Conservation (phyloP, 2,329 filamentous ascomycete species). For the Penicillium sp. region DNA sequence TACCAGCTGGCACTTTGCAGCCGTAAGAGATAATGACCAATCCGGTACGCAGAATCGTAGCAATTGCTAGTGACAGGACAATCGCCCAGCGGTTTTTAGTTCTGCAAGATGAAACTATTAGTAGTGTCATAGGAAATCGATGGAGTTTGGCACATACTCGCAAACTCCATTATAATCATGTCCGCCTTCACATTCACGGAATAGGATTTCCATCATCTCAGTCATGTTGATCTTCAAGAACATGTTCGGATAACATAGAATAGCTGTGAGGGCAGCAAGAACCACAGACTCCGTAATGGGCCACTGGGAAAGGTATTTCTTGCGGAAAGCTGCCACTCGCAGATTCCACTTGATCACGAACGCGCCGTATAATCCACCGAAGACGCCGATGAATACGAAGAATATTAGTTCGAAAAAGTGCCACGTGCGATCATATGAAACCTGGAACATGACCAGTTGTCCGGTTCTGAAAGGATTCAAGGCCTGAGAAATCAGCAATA, state of each 20-base stretch:
- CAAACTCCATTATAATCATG: slow-evolving; percentile 91
- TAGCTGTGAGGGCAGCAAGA: slow-evolving; percentile 77
- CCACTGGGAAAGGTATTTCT: slow-evolving; percentile 83
- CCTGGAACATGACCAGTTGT: slow-evolving; percentile 98
- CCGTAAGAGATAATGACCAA: slow-evolving; percentile 96
- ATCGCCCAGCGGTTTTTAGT: slow-evolving; percentile 72
- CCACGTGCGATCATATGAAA: slow-evolving; percentile 93
- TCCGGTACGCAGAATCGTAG: slow-evolving; percentile 77
- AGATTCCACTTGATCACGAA: slow-evolving; percentile 99
- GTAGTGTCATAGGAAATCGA: not conserved
- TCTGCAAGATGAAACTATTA: slow-evolving; percentile 33
- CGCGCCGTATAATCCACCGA: slow-evolving; percentile 92
- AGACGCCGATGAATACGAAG: slow-evolving; percentile 86
- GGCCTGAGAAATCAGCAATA: slow-evolving; percentile 49
- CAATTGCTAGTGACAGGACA: slow-evolving; percentile 73
- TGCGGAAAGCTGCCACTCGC: slow-evolving; percentile 85
- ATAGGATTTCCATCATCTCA: slow-evolving; percentile 98
- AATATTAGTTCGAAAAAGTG: slow-evolving; percentile 97
- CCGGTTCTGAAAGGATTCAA: slow-evolving; percentile 99
- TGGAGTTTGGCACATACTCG: slow-evolving; percentile 53
- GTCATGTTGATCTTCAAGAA: slow-evolving; percentile 98
- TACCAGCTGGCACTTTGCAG: slow-evolving; percentile 95
- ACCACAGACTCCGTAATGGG: slow-evolving; percentile 84
- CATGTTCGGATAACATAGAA: slow-evolving; percentile 96
- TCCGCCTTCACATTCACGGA: slow-evolving; percentile 85